A percentile compares a stretch with the other conserved stretches of the same genome.
These are phyloP conservation scores for Neobulgaria alba DNA, from an alignment of 2,329 filamentous ascomycete genomes.

Conservation along the genomic window DNA sequence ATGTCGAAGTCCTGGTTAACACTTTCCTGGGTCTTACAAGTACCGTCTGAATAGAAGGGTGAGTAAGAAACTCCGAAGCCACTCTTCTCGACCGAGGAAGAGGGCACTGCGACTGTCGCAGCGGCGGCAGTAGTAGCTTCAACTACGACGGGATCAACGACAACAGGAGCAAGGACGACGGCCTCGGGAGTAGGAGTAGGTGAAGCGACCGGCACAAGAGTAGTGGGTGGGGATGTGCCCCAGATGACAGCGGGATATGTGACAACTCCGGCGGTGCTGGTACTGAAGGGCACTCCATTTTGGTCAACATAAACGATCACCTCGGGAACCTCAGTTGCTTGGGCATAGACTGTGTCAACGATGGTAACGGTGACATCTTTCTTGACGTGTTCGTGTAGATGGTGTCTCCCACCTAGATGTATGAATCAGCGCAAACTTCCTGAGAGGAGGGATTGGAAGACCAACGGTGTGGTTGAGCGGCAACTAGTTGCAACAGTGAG, in stretches of 20 bases:
- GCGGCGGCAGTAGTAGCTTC: not conserved
- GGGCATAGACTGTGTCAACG: constrained; percentile 31
- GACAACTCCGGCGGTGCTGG: constrained; percentile 23
- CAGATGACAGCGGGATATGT: constrained; percentile 2
- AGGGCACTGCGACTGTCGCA: not conserved
- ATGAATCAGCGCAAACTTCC: too few species aligned
- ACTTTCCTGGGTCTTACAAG: constrained; percentile 58
- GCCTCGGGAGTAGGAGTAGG: not conserved
- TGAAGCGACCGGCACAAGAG: constrained; percentile 1
- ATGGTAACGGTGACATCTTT: constrained; percentile 27
- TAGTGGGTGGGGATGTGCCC: constrained; percentile 2
- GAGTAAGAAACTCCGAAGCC: constrained; percentile 47
- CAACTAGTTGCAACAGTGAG: constrained; percentile 33
- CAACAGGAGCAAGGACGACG: not conserved
- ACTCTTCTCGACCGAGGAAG: constrained; percentile 10
- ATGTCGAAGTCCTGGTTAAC: constrained; percentile 56
- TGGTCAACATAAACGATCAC: constrained; percentile 54
- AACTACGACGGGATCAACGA: too few species aligned
- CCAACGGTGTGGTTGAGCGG: constrained; percentile 32
- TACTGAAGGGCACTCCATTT: constrained; percentile 42
- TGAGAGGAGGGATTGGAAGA: not conserved
- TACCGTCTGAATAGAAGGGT: constrained; percentile 45
- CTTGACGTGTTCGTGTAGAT: constrained; percentile 23
- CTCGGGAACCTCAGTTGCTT: constrained; percentile 32
- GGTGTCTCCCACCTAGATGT: constrained; percentile 12